Base-by-base conservation (phyloP, 306 rosid species). In the Dalbergia cochinchinensis region DNA sequence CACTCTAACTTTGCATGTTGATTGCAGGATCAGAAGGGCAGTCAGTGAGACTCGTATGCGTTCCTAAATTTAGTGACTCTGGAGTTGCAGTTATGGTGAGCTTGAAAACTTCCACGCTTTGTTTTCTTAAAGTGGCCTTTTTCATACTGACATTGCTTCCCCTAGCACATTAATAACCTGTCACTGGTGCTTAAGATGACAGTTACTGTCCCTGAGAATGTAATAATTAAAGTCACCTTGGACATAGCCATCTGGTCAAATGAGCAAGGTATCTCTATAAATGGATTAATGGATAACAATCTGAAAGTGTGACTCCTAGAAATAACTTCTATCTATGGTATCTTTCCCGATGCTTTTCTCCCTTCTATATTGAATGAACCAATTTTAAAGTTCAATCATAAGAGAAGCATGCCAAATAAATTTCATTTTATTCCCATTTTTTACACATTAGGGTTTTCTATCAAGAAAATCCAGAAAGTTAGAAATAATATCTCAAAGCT, bases 31-130 rank as follows among this genome's bases (percentile, higher is more conserved):
- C 91, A 55, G 99, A 91, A 72, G 97, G 98, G 87, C 97, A 90
- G 85, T 79, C 78, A 83, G 97, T 91, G 79, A 90, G 98, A 90
- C 94, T 95, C 84, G 78, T 95, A 22, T 78, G 88, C 69, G 85
- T 93, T 77, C 99, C 98, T 60, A 91, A 88, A 87, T 95, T 95
- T 87, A 85, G 87, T 37, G 94, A 89, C 82, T 90, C 90, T 10
- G 98, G 99, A 84, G 83, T 88, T 82, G 99, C 97, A 9, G 96
- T 90, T 19, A 80, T 91, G 97, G 98, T 92, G 87, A 90, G 90
- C 80, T 81, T 53, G 58, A 69, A 57, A 57, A 14, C 6, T 55
- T 74, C 14, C 13, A 61, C 6, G 3, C 50, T 47, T n/a, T 26
- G 8, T 73, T 58, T 33, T 50, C 78, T 51, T 59, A 13, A 59